These are phyloP conservation scores for Forsythia viridissima DNA, from an alignment of 257 asterid genomes.

Conservation along the genomic window DNA sequence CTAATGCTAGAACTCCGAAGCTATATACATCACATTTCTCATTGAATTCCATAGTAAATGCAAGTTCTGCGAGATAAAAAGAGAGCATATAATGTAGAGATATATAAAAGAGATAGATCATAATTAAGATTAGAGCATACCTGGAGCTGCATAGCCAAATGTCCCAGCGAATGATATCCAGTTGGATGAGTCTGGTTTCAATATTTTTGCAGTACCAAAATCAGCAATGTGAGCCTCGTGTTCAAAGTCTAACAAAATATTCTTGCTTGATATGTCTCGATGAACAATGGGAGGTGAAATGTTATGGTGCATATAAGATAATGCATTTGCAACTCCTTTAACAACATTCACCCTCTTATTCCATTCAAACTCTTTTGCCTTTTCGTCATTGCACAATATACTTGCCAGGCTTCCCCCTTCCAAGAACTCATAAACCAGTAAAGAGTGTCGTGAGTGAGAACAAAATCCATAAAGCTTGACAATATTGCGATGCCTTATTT, in stretches of 20 bases:
- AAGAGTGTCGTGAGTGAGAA: slow-evolving; percentile 26
- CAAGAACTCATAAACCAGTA: slow-evolving; percentile 37
- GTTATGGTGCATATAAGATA: slow-evolving; percentile 44
- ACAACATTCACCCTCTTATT: slow-evolving; percentile 28
- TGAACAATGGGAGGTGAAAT: slow-evolving; percentile 45
- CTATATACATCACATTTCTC: slow-evolving; percentile 46
- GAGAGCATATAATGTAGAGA: not conserved
- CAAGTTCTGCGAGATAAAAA: slow-evolving; percentile 23
- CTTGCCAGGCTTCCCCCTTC: slow-evolving; percentile 34
- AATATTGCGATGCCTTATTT: slow-evolving; percentile 37
- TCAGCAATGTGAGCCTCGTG: slow-evolving; percentile 24
- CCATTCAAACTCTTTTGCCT: slow-evolving; percentile 29
- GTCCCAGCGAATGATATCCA: slow-evolving; percentile 37
- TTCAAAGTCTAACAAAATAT: slow-evolving; percentile 28
- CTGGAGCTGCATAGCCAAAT: slow-evolving; percentile 43
- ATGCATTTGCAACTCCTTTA: slow-evolving; percentile 34
- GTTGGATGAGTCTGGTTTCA: slow-evolving; percentile 25
- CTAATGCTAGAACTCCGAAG: slow-evolving; percentile 42
- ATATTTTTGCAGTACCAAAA: slow-evolving; percentile 31
- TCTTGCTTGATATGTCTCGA: slow-evolving; percentile 42
- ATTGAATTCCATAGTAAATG: slow-evolving; percentile 31
- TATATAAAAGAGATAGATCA: not conserved
- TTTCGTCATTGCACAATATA: slow-evolving; percentile 19
- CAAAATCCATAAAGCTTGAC: slow-evolving; percentile 42
- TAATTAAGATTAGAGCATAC: not conserved